These are phyloP conservation scores for Trypanosoma platydactyli DNA, from an alignment of 208 protist species.

Conservation along the genomic window DNA sequence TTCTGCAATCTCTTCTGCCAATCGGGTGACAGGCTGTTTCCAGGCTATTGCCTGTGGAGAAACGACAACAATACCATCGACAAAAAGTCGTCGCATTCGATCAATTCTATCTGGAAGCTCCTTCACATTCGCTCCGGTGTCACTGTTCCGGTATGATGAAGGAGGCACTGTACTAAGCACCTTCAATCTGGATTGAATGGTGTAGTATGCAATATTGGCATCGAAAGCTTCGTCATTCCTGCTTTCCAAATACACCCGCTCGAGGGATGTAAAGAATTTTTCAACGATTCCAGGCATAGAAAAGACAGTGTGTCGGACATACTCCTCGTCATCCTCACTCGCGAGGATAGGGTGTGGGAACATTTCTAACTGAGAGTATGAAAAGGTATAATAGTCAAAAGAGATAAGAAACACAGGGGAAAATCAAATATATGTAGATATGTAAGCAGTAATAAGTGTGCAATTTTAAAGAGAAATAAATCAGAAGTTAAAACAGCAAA, in stretches of 20 bases:
- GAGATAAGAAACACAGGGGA: slow-evolving; percentile 13
- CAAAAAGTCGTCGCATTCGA: slow-evolving; percentile 65
- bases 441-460: too few relatives aligned
- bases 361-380: slow-evolving; percentile 29
- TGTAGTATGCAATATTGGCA: slow-evolving; percentile 56
- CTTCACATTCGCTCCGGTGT: slow-evolving; percentile 21
- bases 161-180: slow-evolving; percentile 45
- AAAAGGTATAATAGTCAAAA: background rate
- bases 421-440: background rate
- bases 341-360: slow-evolving; percentile 85
- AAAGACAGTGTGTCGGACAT: slow-evolving; percentile 64
- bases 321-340: slow-evolving; percentile 85
- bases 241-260: slow-evolving; percentile 60
- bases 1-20: slow-evolving; percentile 72
- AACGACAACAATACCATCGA: slow-evolving; percentile 68
- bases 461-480: too few relatives aligned
- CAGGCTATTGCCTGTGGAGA: slow-evolving; percentile 71
- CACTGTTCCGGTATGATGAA: slow-evolving; percentile 39
- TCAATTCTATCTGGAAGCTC: slow-evolving; percentile 71
- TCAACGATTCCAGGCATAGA: slow-evolving; percentile 54
- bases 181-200: slow-evolving; percentile 59
- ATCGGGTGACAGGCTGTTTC: slow-evolving; percentile 63
- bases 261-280: slow-evolving; percentile 69
- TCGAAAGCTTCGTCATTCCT: slow-evolving; percentile 39
- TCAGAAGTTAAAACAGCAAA: too few relatives aligned